A percentile compares a stretch with the other conserved stretches of the same genome.
These are phyloP conservation scores for Dipodascus geniculatus DNA, from an alignment of 805 yeast species.

Conservation along the genomic window DNA sequence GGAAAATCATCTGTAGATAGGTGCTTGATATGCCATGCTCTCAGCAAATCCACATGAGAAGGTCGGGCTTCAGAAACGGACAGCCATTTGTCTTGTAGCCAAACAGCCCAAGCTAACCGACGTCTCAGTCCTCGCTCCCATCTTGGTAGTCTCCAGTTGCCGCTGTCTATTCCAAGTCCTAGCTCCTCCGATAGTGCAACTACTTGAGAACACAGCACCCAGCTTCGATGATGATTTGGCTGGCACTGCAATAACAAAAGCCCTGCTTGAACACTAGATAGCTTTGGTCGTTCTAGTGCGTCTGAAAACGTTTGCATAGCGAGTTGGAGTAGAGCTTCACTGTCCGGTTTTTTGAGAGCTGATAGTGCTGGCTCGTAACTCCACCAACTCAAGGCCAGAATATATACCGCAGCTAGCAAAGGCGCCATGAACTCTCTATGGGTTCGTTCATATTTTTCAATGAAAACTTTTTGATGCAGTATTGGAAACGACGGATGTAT, in stretches of 20 bases:
- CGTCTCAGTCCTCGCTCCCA: constrained; percentile 91
- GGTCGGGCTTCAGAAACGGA: constrained; percentile 74
- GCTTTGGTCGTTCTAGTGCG: constrained; percentile 55
- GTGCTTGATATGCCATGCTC: constrained; percentile 69
- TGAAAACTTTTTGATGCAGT: constrained; percentile 76
- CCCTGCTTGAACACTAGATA: constrained; percentile 28
- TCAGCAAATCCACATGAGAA: constrained; percentile 58
- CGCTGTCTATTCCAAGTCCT: constrained; percentile 81
- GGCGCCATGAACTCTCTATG: constrained; percentile 88
- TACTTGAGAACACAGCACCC: constrained; percentile 79
- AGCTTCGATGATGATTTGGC: constrained; percentile 47
- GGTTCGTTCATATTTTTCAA: constrained; percentile 77
- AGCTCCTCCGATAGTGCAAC: constrained; percentile 82
- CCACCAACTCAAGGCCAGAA: constrained; percentile 91
- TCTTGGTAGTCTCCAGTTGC: constrained; percentile 80
- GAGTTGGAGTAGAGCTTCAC: constrained; percentile 52
- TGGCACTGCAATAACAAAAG: constrained; percentile 37
- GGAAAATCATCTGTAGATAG: constrained; percentile 71
- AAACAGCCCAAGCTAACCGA: constrained; percentile 92
- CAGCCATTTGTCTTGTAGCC: constrained; percentile 85
- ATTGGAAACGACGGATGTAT: constrained; percentile 90
- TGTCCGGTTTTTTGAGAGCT: constrained; percentile 70
- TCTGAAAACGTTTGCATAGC: constrained; percentile 57
- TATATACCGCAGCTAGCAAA: constrained; percentile 78
- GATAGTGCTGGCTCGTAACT: constrained; percentile 70